phyloP scores from a whole-genome alignment of 2,329 filamentous ascomycete genomes.

The Diplodia mutila region DNA sequence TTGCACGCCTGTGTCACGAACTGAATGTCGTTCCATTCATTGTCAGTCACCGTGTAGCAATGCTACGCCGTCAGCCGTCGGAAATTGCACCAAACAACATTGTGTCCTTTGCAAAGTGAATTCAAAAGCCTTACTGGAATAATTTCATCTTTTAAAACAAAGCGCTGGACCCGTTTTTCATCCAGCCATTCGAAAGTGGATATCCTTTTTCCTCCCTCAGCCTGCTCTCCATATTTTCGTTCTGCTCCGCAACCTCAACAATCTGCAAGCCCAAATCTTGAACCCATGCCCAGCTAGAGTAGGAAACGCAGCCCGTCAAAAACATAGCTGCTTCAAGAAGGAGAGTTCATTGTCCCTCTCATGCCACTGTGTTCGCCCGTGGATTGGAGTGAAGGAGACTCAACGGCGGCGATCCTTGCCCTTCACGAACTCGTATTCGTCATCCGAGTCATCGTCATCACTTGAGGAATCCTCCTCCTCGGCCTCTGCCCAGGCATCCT shows the following conservation, averaged over 20 bases:
- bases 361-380: no score
- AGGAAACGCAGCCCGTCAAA: no score
- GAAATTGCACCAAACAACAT: background rate
- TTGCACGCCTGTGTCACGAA: background rate
- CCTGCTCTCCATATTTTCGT: background rate
- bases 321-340: no score
- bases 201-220: background rate
- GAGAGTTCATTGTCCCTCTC: no score
- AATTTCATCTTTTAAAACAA: background rate
- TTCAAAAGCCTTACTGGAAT: background rate
- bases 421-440: slow-evolving; percentile 34
- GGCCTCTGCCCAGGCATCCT: slow-evolving; percentile 35
- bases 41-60: background rate
- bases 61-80: background rate
- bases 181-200: background rate
- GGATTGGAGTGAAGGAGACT: no score
- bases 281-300: no score
- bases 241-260: no score
- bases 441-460: slow-evolving; percentile 44
- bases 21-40: background rate
- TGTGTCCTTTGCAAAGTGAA: background rate
- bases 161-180: background rate
- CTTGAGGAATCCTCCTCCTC: slow-evolving; percentile 38
- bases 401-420: background rate
- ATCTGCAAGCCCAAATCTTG: no score